Conservation (phyloP, 768 basidiomycete genomes). For the Russula olivacea region DNA sequence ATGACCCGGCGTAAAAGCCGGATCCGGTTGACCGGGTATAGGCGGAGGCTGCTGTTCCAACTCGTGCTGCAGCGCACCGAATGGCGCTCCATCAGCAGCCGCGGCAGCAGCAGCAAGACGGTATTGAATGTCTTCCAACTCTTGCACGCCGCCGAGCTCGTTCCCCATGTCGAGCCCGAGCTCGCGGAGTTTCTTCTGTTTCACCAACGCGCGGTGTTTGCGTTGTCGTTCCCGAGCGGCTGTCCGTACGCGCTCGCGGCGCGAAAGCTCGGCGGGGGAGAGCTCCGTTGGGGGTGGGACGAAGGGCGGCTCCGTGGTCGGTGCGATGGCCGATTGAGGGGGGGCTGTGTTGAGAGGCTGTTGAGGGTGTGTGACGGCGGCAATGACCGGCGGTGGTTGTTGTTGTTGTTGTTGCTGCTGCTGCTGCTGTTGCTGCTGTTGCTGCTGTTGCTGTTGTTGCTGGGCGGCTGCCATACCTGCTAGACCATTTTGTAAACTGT, state of each 20-base stretch:
- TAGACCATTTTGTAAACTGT: conserved; percentile 30
- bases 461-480: conserved; percentile 28
- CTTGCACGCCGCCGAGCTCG: conserved; percentile 44
- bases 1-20: conserved; percentile 56
- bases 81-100: conserved; percentile 39
- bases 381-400: conserved; percentile 14
- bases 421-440: conserved; percentile 24
- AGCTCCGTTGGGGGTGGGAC: conserved; percentile 36
- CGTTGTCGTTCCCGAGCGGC: conserved; percentile 77
- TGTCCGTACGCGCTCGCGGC: conserved; percentile 65
- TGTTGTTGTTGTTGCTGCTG: conserved; percentile 25
- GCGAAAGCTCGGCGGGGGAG: conserved; percentile 57
- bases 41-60: conserved; percentile 36
- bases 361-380: conserved; percentile 20
- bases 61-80: conserved; percentile 31
- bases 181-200: conserved; percentile 75
- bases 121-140: conserved; percentile 63
- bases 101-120: conserved; percentile 44
- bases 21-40: conserved; percentile 39
- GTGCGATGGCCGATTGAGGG: not conserved
- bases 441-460: conserved; percentile 12
- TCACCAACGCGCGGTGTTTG: conserved; percentile 73
- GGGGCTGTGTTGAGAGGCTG: conserved; percentile 17
- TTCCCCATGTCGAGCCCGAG: conserved; percentile 79
- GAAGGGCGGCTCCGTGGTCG: conserved; percentile 38